These are phyloP conservation scores for Macaranga tanarius DNA, from an alignment of 441 rosid genomes.

Conservation along the genomic window DNA sequence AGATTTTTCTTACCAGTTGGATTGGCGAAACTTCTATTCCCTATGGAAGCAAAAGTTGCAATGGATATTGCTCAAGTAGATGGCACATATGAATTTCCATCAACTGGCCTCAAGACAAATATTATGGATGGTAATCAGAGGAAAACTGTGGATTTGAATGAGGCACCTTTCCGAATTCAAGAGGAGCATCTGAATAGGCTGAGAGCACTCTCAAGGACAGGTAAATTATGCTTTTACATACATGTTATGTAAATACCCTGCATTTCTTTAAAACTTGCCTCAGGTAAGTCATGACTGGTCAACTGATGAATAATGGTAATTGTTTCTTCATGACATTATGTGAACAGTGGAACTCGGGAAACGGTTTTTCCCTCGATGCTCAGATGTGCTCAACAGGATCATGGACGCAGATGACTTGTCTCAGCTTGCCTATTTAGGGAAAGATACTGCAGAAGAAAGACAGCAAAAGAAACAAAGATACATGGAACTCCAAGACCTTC, in stretches of 20 bases:
- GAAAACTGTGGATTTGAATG: slow-evolving; percentile 60
- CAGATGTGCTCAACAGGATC: slow-evolving; percentile 62
- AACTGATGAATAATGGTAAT: neutral
- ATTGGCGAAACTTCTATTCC: slow-evolving; percentile 73
- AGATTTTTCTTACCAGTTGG: slow-evolving; percentile 49
- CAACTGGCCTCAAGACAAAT: slow-evolving; percentile 36
- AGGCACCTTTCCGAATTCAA: slow-evolving; percentile 54
- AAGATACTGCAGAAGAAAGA: slow-evolving; percentile 53
- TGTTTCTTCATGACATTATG: neutral
- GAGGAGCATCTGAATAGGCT: slow-evolving; percentile 69
- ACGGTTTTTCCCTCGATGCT: slow-evolving; percentile 77
- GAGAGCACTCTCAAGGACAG: slow-evolving; percentile 63
- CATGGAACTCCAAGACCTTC: slow-evolving; percentile 57
- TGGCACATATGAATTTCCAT: slow-evolving; percentile 63
- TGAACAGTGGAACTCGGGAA: slow-evolving; percentile 71
- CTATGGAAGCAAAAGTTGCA: slow-evolving; percentile 71
- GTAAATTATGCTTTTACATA: slow-evolving; percentile 33
- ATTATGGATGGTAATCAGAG: slow-evolving; percentile 35
- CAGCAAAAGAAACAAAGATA: slow-evolving; percentile 52
- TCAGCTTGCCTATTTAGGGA: slow-evolving; percentile 48
- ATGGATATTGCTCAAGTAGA: slow-evolving; percentile 67
- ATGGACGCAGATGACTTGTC: slow-evolving; percentile 66
- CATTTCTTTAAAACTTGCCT: neutral
- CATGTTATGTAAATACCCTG: too few relatives aligned
- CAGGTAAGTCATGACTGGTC: neutral